Evolutionary conservation across 441 rosid genomes (phyloP).

Genomic region (Brassica balearica): DNA sequence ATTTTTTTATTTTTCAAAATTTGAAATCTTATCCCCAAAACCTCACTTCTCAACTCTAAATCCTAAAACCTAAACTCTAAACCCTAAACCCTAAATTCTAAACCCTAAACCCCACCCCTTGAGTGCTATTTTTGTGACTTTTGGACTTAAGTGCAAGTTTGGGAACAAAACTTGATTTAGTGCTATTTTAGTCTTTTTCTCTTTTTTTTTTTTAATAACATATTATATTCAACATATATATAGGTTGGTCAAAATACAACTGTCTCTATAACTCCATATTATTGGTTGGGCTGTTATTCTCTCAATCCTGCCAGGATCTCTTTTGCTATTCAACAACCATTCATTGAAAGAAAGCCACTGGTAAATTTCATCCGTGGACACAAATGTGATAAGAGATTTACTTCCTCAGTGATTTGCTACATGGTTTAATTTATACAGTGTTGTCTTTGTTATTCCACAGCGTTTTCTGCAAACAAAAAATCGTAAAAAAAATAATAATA

Average conservation of each 20-base stretch:
- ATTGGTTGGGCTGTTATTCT: neutral
- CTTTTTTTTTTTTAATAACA: neutral
- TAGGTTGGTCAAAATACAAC: neutral
- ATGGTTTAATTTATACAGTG: neutral
- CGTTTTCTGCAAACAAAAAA: too few species aligned
- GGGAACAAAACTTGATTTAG: too few species aligned
- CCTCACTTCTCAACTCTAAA: too few species aligned
- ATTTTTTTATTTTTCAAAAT: too few species aligned
- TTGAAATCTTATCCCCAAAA: too few species aligned
- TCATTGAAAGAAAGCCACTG: neutral
- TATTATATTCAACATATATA: neutral
- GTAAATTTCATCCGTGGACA: neutral
- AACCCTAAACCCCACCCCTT: too few species aligned
- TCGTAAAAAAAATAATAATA: too few species aligned
- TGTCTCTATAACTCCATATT: neutral
- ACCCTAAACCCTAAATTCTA: too few species aligned
- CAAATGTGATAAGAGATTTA: neutral
- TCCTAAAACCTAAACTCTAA: too few species aligned
- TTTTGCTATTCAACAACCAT: neutral
- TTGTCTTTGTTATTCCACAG: neutral
- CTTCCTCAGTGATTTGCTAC: neutral
- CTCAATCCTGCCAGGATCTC: neutral
- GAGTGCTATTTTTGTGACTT: too few species aligned
- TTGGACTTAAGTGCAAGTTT: too few species aligned
- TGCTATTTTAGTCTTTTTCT: too few species aligned